Evolutionary conservation across 257 asterid species (phyloP), one percentile per base, ranked within the genome.

Genomic region (Nicotiana paniculata): DNA sequence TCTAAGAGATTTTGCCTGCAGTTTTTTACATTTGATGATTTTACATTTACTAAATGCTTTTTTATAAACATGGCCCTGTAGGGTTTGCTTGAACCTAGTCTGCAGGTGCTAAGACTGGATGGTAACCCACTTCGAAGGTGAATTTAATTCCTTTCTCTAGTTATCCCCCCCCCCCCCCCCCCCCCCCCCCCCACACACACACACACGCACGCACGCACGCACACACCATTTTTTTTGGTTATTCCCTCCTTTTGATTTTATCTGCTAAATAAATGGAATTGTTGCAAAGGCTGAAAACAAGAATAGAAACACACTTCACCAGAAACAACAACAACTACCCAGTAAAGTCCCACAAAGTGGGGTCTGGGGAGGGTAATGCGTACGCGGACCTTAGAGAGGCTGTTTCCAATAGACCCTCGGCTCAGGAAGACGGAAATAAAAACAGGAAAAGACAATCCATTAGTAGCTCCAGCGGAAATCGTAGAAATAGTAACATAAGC

Each of bases 81-180:
- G 99, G 99, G 98, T 80, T 87, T 94, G 89, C 97, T 96, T 39
- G 99, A 96, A 87, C 85, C 90, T 84, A 91, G 82, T 86, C 88
- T 96, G 83, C 97, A 96, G 92, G 95, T 94, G 33, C 81, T 96
- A 58, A 94, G 84, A 86, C 88, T 96, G 59, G 99, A 93, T 9
- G 99, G 99, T 79, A 96, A 94, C 87, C 95, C 99, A 58, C 81
- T 96, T 83, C 88, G 99, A 89, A 96, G 99, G 99, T 96, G 90
- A 21, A 30, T 65, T 6, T 48, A 15, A 10, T 77, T 18, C 64
- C 79, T 80, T 17, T 6, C 75, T 59, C 1, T 1, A 9, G 35
- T 35, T 3, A 32, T 32, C 3, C 35, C 4, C 4, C 35, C 35
- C 35, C 35, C 33, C 32, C 32, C 2, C 2, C 2, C 3, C 35